Evolutionary conservation across 768 basidiomycete species (phyloP).

Genomic region (Pleurotus eryngii): DNA sequence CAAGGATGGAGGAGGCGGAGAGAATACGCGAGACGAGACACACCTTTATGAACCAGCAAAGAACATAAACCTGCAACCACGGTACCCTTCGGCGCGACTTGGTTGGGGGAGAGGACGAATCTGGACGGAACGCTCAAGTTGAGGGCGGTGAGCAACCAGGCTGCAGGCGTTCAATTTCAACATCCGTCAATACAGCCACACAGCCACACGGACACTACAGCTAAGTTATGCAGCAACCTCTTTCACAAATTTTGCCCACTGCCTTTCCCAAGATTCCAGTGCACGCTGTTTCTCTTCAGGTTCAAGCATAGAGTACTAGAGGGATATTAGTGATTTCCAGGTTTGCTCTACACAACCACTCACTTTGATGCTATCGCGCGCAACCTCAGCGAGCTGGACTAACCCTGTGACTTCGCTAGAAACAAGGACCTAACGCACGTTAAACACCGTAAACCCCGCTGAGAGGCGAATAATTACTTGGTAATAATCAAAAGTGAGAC

Average conservation of each 20-base stretch:
- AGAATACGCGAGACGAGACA: conserved; percentile 25
- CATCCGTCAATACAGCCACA: conserved; percentile 7
- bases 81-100: not conserved
- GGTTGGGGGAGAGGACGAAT: too few relatives aligned
- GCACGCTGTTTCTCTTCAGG: conserved; percentile 42
- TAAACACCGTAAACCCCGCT: not conserved
- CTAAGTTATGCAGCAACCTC: not conserved
- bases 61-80: not conserved
- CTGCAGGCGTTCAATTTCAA: not conserved
- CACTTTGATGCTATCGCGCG: conserved; percentile 64
- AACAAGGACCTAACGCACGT: conserved; percentile 49
- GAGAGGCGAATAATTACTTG: conserved; percentile 42
- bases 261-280: conserved; percentile 40
- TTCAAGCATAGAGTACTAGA: conserved; percentile 52
- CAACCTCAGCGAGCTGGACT: conserved; percentile 56
- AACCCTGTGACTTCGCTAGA: conserved; percentile 67
- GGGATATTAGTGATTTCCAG: not conserved
- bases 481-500: conserved; percentile 74
- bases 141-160: too few relatives aligned
- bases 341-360: conserved; percentile 1
- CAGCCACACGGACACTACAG: not conserved
- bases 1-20: conserved; percentile 47
- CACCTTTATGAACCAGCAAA: conserved; percentile 20
- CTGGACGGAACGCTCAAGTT: too few relatives aligned
- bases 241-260: conserved; percentile 47